Evolutionary conservation across 2,329 filamentous ascomycete genomes (phyloP).

Genomic region (Penicillium verrucosum): DNA sequence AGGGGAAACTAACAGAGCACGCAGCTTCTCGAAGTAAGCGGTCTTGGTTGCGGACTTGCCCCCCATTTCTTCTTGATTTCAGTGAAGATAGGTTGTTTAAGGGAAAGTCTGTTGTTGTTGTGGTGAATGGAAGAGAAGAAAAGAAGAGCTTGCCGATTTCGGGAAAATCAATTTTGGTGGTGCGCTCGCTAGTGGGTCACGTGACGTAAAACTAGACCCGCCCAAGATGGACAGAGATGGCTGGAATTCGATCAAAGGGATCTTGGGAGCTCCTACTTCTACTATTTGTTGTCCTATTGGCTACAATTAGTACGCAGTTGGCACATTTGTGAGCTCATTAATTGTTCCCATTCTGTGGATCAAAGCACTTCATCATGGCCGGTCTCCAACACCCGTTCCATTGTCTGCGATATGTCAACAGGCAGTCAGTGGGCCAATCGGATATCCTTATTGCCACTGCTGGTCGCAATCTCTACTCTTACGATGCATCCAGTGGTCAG

Average conservation of each 20-base stretch:
- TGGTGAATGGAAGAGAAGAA: slow-evolving; percentile 21
- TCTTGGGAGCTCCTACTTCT: background rate
- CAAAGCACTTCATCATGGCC: slow-evolving; percentile 28
- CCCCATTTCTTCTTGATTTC: slow-evolving; percentile 92
- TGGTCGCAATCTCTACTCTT: slow-evolving; percentile 68
- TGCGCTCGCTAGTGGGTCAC: slow-evolving; percentile 40
- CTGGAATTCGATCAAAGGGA: slow-evolving; percentile 1
- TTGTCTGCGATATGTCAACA: slow-evolving; percentile 49
- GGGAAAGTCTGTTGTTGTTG: slow-evolving; percentile 56
- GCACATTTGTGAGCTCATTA: background rate
- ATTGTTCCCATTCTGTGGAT: background rate
- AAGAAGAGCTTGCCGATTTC: slow-evolving; percentile 21
- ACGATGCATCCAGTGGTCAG: slow-evolving; percentile 57
- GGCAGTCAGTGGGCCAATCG: slow-evolving; percentile 19
- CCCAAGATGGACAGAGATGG: slow-evolving; percentile 3
- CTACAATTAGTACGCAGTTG: background rate
- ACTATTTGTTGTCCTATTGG: background rate
- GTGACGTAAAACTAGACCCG: slow-evolving; percentile 20
- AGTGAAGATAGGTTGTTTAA: slow-evolving; percentile 98
- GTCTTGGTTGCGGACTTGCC: slow-evolving; percentile 93
- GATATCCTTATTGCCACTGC: slow-evolving; percentile 68
- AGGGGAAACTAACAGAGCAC: slow-evolving; percentile 38
- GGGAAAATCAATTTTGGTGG: slow-evolving; percentile 32
- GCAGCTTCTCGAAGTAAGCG: slow-evolving; percentile 94
- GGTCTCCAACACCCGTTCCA: slow-evolving; percentile 58